Evolutionary conservation across 2,329 filamentous ascomycete genomes (phyloP).

Genomic region (Esteya vermicola): DNA sequence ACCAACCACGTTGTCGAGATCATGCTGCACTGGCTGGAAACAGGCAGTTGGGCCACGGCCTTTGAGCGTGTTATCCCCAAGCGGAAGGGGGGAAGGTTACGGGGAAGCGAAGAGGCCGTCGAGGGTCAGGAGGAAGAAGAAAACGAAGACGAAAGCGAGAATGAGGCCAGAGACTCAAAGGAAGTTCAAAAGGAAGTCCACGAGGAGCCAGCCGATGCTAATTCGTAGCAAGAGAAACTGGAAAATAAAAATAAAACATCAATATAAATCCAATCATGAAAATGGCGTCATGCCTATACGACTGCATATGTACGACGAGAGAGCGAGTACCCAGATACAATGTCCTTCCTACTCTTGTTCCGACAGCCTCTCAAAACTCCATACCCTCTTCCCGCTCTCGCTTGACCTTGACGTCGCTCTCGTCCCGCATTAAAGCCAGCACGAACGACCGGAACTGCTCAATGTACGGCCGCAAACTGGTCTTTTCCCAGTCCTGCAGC

Average conservation of each 20-base stretch:
- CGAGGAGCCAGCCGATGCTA: neutral
- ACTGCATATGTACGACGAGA: too few relatives aligned
- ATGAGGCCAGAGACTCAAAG: neutral
- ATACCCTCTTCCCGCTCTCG: conserved; percentile 39
- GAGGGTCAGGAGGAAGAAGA: neutral
- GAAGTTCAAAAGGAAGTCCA: conserved; percentile 4
- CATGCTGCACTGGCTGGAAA: conserved; percentile 85
- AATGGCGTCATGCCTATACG: too few relatives aligned
- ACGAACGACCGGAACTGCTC: conserved; percentile 82
- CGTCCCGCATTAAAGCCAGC: conserved; percentile 61
- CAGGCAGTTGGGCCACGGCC: conserved; percentile 79
- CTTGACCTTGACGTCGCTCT: conserved; percentile 41
- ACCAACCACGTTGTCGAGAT: conserved; percentile 97
- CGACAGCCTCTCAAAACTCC: conserved; percentile 36
- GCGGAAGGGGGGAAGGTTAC: conserved; percentile 68
- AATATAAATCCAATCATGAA: too few relatives aligned
- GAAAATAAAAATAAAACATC: too few relatives aligned
- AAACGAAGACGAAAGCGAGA: neutral
- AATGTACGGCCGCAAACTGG: conserved; percentile 80
- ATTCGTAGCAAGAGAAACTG: too few relatives aligned
- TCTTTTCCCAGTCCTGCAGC: conserved; percentile 90
- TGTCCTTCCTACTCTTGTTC: too few relatives aligned
- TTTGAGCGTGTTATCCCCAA: conserved; percentile 83
- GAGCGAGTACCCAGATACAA: too few relatives aligned
- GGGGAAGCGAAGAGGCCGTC: too few relatives aligned